Evolutionary conservation across 2,329 filamentous ascomycete species (phyloP), one percentile per base, ranked within the genome.

Genomic region (Oidium heveae): DNA sequence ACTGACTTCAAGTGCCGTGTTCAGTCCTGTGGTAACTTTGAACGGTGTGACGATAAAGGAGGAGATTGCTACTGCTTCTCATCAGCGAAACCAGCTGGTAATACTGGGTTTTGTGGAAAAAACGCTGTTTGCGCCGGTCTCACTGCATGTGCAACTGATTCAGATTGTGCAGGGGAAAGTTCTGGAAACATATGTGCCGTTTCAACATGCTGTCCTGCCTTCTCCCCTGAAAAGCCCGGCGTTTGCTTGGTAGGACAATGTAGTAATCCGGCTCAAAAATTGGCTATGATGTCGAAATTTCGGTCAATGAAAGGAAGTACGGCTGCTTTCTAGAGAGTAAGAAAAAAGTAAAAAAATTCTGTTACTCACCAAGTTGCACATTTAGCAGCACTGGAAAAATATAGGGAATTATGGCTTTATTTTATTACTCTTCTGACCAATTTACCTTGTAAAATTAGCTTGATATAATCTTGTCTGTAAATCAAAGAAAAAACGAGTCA

Each of bases 1-100:
- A 54, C 54, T 8, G 34, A 22, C 41, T 51, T 54, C 10, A 13
- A 49, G 33, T 59, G 58, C 39, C 16, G 18, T 39, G 34, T 54
- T 8, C 47, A 56, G 50, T 55, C 54, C 28, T 62, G 60, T 50
- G 61, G 60, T 13, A 50, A 39, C 16, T 52, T 61, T 18, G 39
- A 39, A 20, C 57, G 54, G 43, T 60, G 61, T 47, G 52, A 52
- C 10, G 33, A 53, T 8, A 22, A 41, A 6, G 56, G 57, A 12
- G 20, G 36, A 24, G 55, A 51, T 28, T 62, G 61, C 39, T 62
- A 56, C 52, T 62, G 61, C 52, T 62, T 62, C 56, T 53, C 55
- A 4, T 56, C 58, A 6, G 15, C 55, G 16, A 28, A 39, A 10
- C 28, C 54, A n/a, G 43, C 32, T 22, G 41, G 41, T 37, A 41